Conservation (phyloP, 495 filamentous ascomycete species). For the Tuber melanosporum region DNA sequence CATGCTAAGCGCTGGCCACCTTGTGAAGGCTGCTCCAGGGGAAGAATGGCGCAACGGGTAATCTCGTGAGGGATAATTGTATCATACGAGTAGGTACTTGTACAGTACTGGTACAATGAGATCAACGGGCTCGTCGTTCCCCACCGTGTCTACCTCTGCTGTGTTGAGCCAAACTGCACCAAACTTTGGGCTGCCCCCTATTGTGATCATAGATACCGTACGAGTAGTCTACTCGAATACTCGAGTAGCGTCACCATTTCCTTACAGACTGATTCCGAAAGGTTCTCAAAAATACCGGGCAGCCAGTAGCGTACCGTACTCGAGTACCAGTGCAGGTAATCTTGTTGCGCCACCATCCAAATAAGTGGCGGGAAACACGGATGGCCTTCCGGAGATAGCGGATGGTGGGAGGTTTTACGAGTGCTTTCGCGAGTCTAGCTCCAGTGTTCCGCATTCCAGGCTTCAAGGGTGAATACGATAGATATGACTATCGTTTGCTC, state of each 20-base stretch:
- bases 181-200: background rate
- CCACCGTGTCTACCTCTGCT: background rate
- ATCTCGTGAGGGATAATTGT: background rate
- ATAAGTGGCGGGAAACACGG: background rate
- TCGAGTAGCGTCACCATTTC: background rate
- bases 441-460: background rate
- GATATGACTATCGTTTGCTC: background rate
- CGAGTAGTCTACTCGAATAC: too few relatives aligned
- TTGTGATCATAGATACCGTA: background rate
- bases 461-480: background rate
- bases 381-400: background rate
- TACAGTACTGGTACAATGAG: background rate
- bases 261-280: background rate
- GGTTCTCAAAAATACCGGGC: background rate
- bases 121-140: background rate
- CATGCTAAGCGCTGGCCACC: background rate
- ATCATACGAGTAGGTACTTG: too few relatives aligned
- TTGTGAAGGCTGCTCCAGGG: background rate
- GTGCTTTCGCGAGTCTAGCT: background rate
- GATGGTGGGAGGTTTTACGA: background rate
- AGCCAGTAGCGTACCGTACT: background rate
- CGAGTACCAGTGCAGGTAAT: background rate
- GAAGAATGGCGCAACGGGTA: background rate
- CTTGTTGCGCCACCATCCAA: background rate
- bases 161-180: background rate